Evolutionary conservation across 2,329 filamentous ascomycete species (phyloP), one percentile per base, ranked within the genome.

Genomic region (Aureobasidium vineae): DNA sequence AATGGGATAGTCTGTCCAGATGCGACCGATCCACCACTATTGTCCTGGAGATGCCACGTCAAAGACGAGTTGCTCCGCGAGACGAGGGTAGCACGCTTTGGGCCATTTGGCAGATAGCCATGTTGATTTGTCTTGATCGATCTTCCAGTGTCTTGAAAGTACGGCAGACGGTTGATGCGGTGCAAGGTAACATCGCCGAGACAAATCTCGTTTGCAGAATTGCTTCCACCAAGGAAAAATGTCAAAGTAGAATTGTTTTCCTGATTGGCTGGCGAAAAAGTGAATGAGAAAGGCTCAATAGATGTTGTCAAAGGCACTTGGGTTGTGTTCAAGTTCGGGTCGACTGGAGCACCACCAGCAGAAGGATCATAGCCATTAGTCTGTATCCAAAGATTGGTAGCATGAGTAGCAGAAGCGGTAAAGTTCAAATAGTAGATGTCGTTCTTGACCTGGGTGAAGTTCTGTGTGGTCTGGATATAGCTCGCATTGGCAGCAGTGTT

Each of bases 361-460:
- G 63, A 65, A 40, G 63, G 64, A 40, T 66, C 52, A 21, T 43
- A 57, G 33, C 52, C 53, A 16, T 53, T 57, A 2, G 63, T 68
- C 36, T 66, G 54, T 5, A 68, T 26, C 66, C 63, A 60, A 8
- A 68, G 26, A n/a, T 68, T 66, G 26, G 28, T 26, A 21, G 41
- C 63, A 38, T 60, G 41, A 23, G 66, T 40, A 13, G 66, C 38
- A 4, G 40, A 66, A 8, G 66, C 66, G 33, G 66, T 68, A n/a
- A 68, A 68, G 33, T 68, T 68, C 63, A 68, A 13, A 28, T 33
- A 60, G 45, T 68, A 68, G 16, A 68, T 45, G 31, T 68, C 66
- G n/a, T 68, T 68, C 33, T 68, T 68, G 33, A 66, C 36, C 33
- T 68, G 64, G 5, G 52, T 59, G 21, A 68, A 68, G n/a, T 59